Evolutionary conservation across 495 filamentous ascomycete genomes (phyloP), one percentile per base, ranked within the genome.

Genomic region (Corynascus novoguineensis): DNA sequence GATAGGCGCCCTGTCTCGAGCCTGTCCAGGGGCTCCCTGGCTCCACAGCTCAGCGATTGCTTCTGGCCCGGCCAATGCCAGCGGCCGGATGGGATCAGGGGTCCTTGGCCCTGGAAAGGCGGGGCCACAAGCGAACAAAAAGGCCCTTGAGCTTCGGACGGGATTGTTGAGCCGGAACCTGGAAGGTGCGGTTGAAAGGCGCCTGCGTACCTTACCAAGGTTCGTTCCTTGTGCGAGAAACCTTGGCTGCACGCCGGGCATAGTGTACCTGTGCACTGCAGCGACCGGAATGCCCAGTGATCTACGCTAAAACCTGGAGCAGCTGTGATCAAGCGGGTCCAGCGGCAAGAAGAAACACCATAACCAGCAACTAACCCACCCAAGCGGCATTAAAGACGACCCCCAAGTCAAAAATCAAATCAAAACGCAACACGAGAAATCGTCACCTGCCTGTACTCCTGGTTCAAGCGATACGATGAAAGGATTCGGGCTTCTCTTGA

Each of bases 51-150:
- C 50, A 29, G 35, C 29, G 50, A 53, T 53, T 53, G 50, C 50
- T 21, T n/a, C 22, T 24, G 25, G 50, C 12, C 50, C 50, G 50
- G 50, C 50, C 50, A 53, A 53, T 53, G 50, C 37, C 44, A 19
- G 48, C 7, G 25, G 50, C 22, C 35, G 24, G 50, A 42, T 31
- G 35, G 22, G 35, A 31, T 22, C 37, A 31, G 50, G 50, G 35
- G 46, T 32, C 19, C 35, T 12, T 31, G 50, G 49, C 22, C 24
- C 34, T 52, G 34, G 7, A 25, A 52, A 40, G 17, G 49, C 22
- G 22, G 50, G 37, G 37, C 27, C 2, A 10, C 35, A 9, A 40
- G 14, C 7, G 27, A n/a, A 42, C 50, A 42, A 41, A 31, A n/a
- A 17, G 17, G 32, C 32, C 34, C 28, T 27, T 40, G 21, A 12